phyloP scores from a whole-genome alignment of 768 basidiomycete genomes.

The Lentinula raphanica region DNA sequence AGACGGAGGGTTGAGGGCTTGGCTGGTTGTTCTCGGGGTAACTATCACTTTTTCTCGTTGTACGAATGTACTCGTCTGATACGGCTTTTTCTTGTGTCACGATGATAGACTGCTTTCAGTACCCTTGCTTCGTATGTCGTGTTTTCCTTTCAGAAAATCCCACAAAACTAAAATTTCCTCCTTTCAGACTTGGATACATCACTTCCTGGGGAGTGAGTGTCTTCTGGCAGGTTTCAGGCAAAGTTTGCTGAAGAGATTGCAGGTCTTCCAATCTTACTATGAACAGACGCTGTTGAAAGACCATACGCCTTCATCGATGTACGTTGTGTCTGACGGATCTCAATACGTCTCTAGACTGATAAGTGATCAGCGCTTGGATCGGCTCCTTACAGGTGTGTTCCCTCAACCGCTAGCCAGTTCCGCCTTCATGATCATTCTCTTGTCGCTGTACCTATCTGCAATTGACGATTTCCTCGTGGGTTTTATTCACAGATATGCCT shows the following conservation, averaged over 20 bases:
- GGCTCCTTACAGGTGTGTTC: conserved; percentile 45
- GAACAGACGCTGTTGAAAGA: conserved; percentile 12
- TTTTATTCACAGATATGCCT: conserved; percentile 30
- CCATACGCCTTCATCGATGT: conserved; percentile 15
- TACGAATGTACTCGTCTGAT: neutral
- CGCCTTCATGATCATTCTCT: no score
- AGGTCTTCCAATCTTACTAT: conserved; percentile 18
- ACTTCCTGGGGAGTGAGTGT: conserved; percentile 38
- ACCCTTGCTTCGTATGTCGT: neutral
- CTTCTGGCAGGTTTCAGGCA: no score
- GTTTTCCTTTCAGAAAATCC: neutral
- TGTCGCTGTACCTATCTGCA: neutral
- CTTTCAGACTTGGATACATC: conserved; percentile 34
- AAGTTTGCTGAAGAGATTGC: neutral
- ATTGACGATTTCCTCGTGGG: neutral
- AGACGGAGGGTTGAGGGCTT: conserved; percentile 36
- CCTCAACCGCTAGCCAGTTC: no score
- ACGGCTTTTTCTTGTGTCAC: neutral
- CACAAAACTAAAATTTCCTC: no score
- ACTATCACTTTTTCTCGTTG: neutral
- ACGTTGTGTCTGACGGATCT: neutral
- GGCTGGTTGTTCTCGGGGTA: conserved; percentile 34
- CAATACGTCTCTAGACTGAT: neutral
- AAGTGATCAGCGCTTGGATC: conserved; percentile 42
- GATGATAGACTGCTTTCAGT: conserved; percentile 3